Evolutionary conservation across 2,329 filamentous ascomycete genomes (phyloP).

Genomic region (Didymella segeticola): DNA sequence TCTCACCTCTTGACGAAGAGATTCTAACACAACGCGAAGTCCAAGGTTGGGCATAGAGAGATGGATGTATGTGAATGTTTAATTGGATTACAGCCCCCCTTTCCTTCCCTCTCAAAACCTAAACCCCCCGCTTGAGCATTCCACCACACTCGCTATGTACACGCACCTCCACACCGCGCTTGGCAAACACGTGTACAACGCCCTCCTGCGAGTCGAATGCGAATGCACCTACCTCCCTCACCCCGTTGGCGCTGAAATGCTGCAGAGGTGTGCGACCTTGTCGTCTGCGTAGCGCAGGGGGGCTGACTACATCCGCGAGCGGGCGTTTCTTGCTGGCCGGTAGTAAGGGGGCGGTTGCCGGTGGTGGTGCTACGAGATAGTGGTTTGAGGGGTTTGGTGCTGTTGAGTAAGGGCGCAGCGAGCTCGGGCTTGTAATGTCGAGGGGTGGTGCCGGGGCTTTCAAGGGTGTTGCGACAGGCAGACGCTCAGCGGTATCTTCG

Average conservation of each 20-base stretch:
- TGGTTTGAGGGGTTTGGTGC: not conserved
- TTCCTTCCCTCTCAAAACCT: too few relatives aligned
- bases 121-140: too few relatives aligned
- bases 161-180: not conserved
- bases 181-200: not conserved
- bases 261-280: not conserved
- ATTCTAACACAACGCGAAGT: too few relatives aligned
- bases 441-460: not conserved
- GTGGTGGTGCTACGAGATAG: not conserved
- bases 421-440: not conserved
- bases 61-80: too few relatives aligned
- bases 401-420: not conserved
- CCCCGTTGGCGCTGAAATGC: not conserved
- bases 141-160: too few relatives aligned
- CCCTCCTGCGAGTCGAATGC: not conserved
- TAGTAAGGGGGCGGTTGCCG: not conserved
- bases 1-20: too few relatives aligned
- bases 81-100: too few relatives aligned
- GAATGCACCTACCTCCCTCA: not conserved
- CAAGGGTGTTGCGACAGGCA: slow-evolving; percentile 4
- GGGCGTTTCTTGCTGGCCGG: not conserved
- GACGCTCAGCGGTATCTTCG: slow-evolving; percentile 28
- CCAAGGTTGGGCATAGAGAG: too few relatives aligned
- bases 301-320: not conserved
- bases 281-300: not conserved